phyloP scores from a whole-genome alignment of 2,329 filamentous ascomycete genomes.

The Oidium heveae region DNA sequence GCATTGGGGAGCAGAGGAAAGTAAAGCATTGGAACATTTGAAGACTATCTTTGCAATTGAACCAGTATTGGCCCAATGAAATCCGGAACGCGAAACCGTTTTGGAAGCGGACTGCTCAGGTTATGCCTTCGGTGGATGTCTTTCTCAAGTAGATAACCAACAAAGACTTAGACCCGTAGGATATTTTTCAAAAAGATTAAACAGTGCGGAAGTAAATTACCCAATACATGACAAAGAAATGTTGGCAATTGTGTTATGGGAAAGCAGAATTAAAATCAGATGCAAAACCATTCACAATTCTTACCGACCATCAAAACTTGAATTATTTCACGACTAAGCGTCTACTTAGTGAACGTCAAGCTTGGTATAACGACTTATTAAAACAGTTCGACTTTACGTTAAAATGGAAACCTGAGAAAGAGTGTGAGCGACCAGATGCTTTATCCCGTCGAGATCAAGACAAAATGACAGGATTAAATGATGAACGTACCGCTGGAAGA shows the following conservation, averaged over 20 bases:
- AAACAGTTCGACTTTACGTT: no score
- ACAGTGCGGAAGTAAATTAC: not conserved
- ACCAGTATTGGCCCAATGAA: not conserved
- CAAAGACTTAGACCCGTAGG: not conserved
- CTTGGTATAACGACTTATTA: not conserved
- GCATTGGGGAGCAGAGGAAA: not conserved
- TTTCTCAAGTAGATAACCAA: no score
- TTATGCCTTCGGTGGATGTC: not conserved
- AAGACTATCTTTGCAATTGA: not conserved
- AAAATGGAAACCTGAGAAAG: no score
- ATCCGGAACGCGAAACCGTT: not conserved
- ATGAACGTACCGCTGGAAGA: no score
- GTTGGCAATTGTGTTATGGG: not conserved
- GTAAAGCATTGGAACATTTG: not conserved
- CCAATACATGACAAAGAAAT: constrained; percentile 1
- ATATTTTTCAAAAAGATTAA: not conserved
- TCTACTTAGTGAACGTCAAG: not conserved
- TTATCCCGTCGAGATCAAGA: no score
- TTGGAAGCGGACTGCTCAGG: no score
- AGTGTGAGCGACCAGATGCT: no score
- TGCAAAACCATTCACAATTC: not conserved
- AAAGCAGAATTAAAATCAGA: not conserved
- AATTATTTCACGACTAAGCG: not conserved
- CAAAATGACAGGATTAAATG: no score
- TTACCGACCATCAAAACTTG: not conserved